These are phyloP conservation scores for Dioszegia hungarica DNA, from an alignment of 768 basidiomycete genomes.

Conservation along the genomic window DNA sequence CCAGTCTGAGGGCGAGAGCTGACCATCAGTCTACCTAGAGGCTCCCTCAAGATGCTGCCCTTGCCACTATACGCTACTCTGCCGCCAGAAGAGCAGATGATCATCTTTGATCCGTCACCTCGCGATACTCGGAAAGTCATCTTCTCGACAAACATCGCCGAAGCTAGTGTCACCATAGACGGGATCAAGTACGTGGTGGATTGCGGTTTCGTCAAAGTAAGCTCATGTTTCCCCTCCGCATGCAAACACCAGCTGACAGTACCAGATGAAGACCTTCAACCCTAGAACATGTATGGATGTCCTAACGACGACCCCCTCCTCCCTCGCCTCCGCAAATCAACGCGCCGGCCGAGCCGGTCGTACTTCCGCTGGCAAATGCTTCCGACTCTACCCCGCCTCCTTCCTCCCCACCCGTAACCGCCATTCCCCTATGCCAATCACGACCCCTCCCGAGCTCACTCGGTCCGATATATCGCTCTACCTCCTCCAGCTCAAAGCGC, in stretches of 20 bases:
- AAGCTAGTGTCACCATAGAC: conserved; percentile 95
- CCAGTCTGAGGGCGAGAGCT: conserved; percentile 33
- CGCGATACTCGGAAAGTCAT: conserved; percentile 79
- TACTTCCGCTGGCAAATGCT: conserved; percentile 86
- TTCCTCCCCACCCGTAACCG: conserved; percentile 52
- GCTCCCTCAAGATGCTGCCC: conserved; percentile 59
- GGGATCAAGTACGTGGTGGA: conserved; percentile 92
- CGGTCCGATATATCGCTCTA: conserved; percentile 86
- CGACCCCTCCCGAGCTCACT: conserved; percentile 83
- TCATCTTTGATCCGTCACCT: conserved; percentile 73
- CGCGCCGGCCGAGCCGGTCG: conserved; percentile 92
- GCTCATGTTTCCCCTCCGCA: conserved; percentile 6
- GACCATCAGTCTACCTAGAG: conserved; percentile 49
- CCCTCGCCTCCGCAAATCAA: conserved; percentile 83
- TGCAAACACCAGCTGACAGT: background rate
- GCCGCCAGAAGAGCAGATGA: conserved; percentile 77
- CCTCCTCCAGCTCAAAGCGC: conserved; percentile 85
- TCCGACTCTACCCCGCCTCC: conserved; percentile 74
- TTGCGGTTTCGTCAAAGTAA: conserved; percentile 89
- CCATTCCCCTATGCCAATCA: conserved; percentile 55
- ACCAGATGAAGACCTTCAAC: conserved; percentile 82
- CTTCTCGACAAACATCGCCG: conserved; percentile 91
- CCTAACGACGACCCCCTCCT: conserved; percentile 74
- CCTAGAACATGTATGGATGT: conserved; percentile 79
- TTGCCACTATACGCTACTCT: conserved; percentile 86